Evolutionary conservation across 345 rosid genomes (phyloP).

Genomic region (Pugionium dolabratum): DNA sequence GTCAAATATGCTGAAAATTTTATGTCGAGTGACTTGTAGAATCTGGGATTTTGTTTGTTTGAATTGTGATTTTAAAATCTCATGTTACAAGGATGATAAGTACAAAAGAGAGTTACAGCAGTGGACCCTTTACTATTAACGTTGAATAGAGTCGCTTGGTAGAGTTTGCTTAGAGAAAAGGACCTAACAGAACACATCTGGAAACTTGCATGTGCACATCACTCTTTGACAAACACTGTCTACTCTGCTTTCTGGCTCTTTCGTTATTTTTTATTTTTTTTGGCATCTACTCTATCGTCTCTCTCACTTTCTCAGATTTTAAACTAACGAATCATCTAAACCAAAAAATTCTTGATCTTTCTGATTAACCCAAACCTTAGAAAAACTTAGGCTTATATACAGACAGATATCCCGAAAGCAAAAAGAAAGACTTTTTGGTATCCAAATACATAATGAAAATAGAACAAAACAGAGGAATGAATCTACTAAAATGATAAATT

Average conservation of each 20-base stretch:
- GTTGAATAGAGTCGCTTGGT: constrained; percentile 29
- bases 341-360: constrained; percentile 6
- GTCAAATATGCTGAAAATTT: too few relatives aligned
- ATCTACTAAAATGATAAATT: constrained; percentile 11
- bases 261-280: constrained; percentile 8
- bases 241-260: constrained; percentile 20
- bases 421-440: background rate
- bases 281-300: constrained; percentile 32
- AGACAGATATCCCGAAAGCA: constrained; percentile 4
- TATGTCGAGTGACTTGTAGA: too few relatives aligned
- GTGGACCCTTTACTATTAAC: constrained; percentile 33
- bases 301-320: constrained; percentile 21
- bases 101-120: constrained; percentile 12
- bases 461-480: constrained; percentile 20
- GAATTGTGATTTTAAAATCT: constrained; percentile 10
- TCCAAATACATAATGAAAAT: constrained; percentile 1
- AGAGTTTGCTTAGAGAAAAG: constrained; percentile 21
- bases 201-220: constrained; percentile 40
- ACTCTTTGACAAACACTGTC: background rate
- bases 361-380: background rate
- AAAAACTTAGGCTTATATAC: constrained; percentile 14
- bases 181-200: constrained; percentile 34
- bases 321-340: constrained; percentile 17
- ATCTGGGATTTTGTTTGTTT: background rate
- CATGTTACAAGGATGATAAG: background rate